Percentiles rank a stretch among this genome's conserved stretches.
These are phyloP conservation scores for Suillus occidentalis DNA, from an alignment of 768 basidiomycete species.

Conservation along the genomic window DNA sequence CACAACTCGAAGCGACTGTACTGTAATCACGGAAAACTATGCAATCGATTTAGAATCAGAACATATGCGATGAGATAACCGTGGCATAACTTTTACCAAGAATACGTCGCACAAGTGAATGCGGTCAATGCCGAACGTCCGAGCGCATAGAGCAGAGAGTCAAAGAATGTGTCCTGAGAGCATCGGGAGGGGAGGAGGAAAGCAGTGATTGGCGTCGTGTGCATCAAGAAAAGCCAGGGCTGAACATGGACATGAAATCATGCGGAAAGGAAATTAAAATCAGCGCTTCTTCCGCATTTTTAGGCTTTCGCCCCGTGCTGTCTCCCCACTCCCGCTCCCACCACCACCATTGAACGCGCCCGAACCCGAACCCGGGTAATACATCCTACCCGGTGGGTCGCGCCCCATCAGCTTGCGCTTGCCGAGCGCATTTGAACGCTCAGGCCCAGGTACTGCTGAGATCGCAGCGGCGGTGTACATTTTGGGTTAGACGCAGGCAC, in stretches of 20 bases:
- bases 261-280: slow-evolving; percentile 5
- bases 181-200: slow-evolving; percentile 3
- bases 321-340: slow-evolving; percentile 13
- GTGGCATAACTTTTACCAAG: slow-evolving; percentile 20
- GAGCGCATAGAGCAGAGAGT: slow-evolving; percentile 3
- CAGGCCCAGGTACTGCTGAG: slow-evolving; percentile 13
- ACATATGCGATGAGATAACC: neutral
- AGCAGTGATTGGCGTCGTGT: neutral
- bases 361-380: slow-evolving; percentile 11
- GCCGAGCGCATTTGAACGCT: slow-evolving; percentile 12
- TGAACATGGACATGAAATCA: neutral
- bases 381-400: slow-evolving; percentile 20
- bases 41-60: slow-evolving; percentile 30
- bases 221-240: neutral
- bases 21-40: slow-evolving; percentile 22
- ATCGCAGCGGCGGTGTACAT: slow-evolving; percentile 19
- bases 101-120: slow-evolving; percentile 9
- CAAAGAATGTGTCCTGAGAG: slow-evolving; percentile 3
- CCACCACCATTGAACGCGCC: slow-evolving; percentile 18
- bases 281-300: slow-evolving; percentile 20
- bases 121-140: slow-evolving; percentile 10
- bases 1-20: slow-evolving; percentile 20
- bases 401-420: slow-evolving; percentile 15
- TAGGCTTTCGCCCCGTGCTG: slow-evolving; percentile 25
- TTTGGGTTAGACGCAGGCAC: slow-evolving; percentile 20